A percentile compares a stretch with the other conserved stretches of the same genome.
phyloP scores from a whole-genome alignment of 495 filamentous ascomycete genomes.

The Daldinia caldariorum region DNA sequence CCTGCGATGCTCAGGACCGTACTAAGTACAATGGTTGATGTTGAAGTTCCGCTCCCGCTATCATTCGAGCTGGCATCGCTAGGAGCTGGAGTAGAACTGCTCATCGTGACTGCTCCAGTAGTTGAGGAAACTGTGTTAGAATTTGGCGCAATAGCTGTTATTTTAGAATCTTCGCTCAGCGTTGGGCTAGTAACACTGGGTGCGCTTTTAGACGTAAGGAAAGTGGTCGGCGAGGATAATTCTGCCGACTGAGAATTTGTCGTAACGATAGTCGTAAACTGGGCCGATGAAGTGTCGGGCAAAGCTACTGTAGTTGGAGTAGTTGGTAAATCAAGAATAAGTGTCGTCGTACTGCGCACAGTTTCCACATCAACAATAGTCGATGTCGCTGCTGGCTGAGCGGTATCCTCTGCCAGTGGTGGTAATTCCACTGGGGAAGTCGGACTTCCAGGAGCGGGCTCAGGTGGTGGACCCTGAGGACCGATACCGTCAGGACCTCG shows the following conservation, averaged over 20 bases:
- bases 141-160: constrained; percentile 2
- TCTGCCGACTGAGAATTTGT: constrained; percentile 26
- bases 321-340: constrained; percentile 26
- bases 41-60: constrained; percentile 15
- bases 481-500: constrained; percentile 20
- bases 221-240: constrained; percentile 32
- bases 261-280: constrained; percentile 37
- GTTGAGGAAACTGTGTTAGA: constrained; percentile 18
- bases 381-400: constrained; percentile 10
- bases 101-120: constrained; percentile 33
- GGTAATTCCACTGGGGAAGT: constrained; percentile 16
- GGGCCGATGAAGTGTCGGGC: constrained; percentile 25
- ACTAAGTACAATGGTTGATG: constrained; percentile 52
- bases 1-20: constrained; percentile 53
- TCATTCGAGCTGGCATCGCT: constrained; percentile 21
- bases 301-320: constrained; percentile 24
- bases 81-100: constrained; percentile 22
- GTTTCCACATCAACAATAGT: constrained; percentile 11
- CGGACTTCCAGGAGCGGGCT: constrained; percentile 22
- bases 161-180: constrained; percentile 17
- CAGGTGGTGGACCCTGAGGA: constrained; percentile 25
- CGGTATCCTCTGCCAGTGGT: constrained; percentile 16
- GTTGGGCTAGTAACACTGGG: constrained; percentile 17
- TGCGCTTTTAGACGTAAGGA: constrained; percentile 31
- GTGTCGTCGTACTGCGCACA: constrained; percentile 20